Percentiles rank a stretch among this genome's conserved stretches.
Evolutionary conservation across 257 asterid genomes (phyloP).

Genomic region (Solanum sejunctum): DNA sequence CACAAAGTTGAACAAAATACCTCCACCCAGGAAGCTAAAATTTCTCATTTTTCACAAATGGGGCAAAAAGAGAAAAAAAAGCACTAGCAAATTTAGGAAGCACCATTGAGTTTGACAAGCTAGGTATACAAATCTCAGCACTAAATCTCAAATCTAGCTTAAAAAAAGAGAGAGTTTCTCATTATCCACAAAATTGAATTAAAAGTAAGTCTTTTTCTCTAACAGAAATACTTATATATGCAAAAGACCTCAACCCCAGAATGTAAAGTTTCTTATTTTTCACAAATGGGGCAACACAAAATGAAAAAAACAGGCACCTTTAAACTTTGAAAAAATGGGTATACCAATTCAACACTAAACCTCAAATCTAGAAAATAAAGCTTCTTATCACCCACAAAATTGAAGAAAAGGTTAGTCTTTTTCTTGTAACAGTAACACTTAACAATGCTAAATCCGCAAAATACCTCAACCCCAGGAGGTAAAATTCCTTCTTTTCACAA

Average conservation of each 20-base stretch:
- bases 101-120: not conserved
- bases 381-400: not conserved
- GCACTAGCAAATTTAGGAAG: not conserved
- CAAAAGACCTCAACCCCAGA: not conserved
- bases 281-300: not conserved
- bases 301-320: not conserved
- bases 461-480: not conserved
- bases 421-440: not conserved
- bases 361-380: not conserved
- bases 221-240: not conserved
- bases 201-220: not conserved
- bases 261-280: not conserved
- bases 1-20: not conserved
- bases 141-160: not conserved
- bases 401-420: not conserved
- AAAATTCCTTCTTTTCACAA: not conserved
- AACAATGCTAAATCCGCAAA: not conserved
- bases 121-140: not conserved
- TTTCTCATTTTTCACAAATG: not conserved
- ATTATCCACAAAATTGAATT: not conserved
- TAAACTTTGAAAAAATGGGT: not conserved
- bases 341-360: not conserved
- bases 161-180: not conserved
- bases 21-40: not conserved
- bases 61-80: not conserved